These are phyloP conservation scores for Huntiella savannae DNA, from an alignment of 2,329 filamentous ascomycete genomes.

Conservation along the genomic window DNA sequence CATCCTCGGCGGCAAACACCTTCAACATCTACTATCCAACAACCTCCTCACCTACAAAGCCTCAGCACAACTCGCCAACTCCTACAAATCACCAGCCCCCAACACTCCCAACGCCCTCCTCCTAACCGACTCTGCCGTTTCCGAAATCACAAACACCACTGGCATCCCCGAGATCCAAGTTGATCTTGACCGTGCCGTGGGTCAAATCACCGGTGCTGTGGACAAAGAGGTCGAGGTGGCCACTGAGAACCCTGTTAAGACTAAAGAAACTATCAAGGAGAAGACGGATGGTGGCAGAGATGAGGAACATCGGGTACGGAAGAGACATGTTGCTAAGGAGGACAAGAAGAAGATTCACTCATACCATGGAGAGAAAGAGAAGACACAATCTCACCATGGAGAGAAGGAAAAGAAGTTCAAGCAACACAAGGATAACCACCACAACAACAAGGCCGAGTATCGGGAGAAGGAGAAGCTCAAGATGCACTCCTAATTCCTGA, in stretches of 20 bases:
- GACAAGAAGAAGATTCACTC: slow-evolving; percentile 2
- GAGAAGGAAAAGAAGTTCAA: slow-evolving; percentile 1
- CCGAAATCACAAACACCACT: neutral
- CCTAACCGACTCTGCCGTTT: neutral
- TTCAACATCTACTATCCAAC: slow-evolving; percentile 63
- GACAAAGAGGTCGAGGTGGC: slow-evolving; percentile 17
- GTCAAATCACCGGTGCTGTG: slow-evolving; percentile 44
- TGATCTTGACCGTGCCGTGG: slow-evolving; percentile 57
- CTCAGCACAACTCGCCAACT: slow-evolving; percentile 49
- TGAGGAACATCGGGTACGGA: neutral
- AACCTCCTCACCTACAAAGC: slow-evolving; percentile 48
- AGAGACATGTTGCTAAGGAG: neutral
- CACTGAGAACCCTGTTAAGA: neutral
- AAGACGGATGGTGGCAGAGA: neutral
- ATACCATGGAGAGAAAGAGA: neutral
- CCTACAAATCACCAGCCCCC: slow-evolving; percentile 33
- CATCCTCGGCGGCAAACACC: slow-evolving; percentile 62
- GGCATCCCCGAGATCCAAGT: slow-evolving; percentile 41
- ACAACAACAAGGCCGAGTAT: neutral
- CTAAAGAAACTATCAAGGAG: no score
- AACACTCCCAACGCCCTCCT: no score
- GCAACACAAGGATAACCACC: no score
- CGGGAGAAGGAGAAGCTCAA: slow-evolving; percentile 2
- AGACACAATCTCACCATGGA: neutral
- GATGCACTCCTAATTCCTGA: neutral